phyloP scores from a whole-genome alignment of 805 yeast genomes.

The Wickerhamia fluorescens region DNA sequence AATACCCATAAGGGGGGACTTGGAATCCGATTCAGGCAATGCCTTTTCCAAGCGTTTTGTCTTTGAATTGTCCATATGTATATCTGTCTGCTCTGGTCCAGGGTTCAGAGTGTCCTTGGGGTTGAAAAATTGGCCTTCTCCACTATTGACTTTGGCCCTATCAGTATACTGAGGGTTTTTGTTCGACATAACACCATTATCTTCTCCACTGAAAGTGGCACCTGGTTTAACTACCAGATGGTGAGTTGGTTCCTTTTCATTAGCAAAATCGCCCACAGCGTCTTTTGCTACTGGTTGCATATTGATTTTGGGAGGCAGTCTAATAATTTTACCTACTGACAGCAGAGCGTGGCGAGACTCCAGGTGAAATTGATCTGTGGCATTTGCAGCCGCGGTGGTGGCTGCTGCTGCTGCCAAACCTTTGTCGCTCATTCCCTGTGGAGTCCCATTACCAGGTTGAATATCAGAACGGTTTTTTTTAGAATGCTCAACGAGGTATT shows the following conservation, averaged over 20 bases:
- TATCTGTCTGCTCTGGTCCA: background rate
- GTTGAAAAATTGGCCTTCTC: conserved; percentile 26
- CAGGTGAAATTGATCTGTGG: too few species aligned
- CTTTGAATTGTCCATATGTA: too few species aligned
- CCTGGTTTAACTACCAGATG: conserved; percentile 8
- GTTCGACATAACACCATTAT: conserved; percentile 7
- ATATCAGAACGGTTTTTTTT: background rate
- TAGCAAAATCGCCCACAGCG: conserved; percentile 27
- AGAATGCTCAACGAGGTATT: background rate
- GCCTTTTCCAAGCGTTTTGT: background rate
- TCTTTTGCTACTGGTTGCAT: conserved; percentile 23
- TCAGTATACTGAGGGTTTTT: conserved; percentile 21
- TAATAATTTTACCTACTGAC: conserved; percentile 21
- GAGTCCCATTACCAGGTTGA: background rate
- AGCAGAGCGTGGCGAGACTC: too few species aligned
- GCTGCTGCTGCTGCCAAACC: too few species aligned
- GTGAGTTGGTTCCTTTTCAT: conserved; percentile 25
- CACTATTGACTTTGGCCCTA: conserved; percentile 20
- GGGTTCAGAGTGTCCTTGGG: conserved; percentile 22
- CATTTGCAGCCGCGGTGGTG: too few species aligned
- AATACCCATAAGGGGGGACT: background rate
- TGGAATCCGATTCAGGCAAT: background rate
- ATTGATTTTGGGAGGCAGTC: conserved; percentile 23
- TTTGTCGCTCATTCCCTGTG: too few species aligned
- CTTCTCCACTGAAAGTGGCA: background rate